phyloP scores from a whole-genome alignment of 2,329 filamentous ascomycete species.

The Beauveria sp. region DNA sequence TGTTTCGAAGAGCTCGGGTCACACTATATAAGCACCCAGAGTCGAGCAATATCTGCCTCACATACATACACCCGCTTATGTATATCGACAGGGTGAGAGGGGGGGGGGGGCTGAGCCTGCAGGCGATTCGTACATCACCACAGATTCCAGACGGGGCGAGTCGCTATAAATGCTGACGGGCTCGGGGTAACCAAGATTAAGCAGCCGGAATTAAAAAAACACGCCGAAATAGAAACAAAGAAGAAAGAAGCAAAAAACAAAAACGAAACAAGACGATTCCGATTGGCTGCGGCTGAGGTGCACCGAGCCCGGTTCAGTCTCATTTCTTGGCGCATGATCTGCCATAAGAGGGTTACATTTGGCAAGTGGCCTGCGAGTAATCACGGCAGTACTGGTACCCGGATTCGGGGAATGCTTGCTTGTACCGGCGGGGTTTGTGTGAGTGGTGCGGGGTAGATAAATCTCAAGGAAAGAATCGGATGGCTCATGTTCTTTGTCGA shows the following conservation, averaged over 20 bases:
- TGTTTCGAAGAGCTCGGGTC: background rate
- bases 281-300: background rate
- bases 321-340: background rate
- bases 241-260: background rate
- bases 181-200: too few species aligned
- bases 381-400: background rate
- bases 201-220: too few species aligned
- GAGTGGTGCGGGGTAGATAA: background rate
- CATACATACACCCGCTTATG: background rate
- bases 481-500: background rate
- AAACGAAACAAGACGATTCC: too few species aligned
- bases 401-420: background rate
- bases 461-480: background rate
- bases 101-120: too few species aligned
- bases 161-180: background rate
- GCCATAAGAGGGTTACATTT: constrained; percentile 7
- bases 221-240: background rate
- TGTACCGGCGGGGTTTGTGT: too few species aligned
- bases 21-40: constrained; percentile 2
- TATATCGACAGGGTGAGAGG: too few species aligned
- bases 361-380: background rate
- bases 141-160: too few species aligned
- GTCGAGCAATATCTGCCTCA: background rate
- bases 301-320: background rate
- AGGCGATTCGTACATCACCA: too few species aligned